A percentile compares a stretch with the other conserved stretches of the same genome.
phyloP scores from a whole-genome alignment of 129 eudicot genomes.

The Escallonia herrerae region DNA sequence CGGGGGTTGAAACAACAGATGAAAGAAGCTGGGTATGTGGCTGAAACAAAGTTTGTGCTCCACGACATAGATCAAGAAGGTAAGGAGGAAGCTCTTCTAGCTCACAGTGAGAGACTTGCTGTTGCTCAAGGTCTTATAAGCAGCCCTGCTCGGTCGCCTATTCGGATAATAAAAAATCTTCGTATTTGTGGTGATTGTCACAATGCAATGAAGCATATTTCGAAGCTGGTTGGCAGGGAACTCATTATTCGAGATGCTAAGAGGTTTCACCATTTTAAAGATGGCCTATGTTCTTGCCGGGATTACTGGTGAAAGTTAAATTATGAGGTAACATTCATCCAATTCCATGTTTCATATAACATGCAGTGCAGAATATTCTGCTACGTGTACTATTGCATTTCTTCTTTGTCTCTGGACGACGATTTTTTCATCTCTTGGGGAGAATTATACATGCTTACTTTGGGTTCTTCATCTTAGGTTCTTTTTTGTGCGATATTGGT shows the following conservation, averaged over 20 bases:
- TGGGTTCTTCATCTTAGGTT: too few relatives aligned
- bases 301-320: constrained; percentile 33
- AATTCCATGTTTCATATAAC: too few relatives aligned
- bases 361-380: too few relatives aligned
- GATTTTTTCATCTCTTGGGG: too few relatives aligned
- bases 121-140: constrained; percentile 29
- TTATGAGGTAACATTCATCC: not conserved
- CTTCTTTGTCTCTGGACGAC: too few relatives aligned
- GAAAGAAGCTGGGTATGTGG: constrained; percentile 41
- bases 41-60: constrained; percentile 36
- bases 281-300: constrained; percentile 34
- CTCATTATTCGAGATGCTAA: constrained; percentile 35
- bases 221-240: constrained; percentile 36
- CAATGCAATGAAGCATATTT: constrained; percentile 33
- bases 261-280: constrained; percentile 38
- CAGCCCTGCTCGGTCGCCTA: constrained; percentile 28
- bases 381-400: too few relatives aligned
- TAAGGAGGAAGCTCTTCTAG: constrained; percentile 38
- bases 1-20: constrained; percentile 35
- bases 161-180: constrained; percentile 37
- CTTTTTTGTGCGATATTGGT: too few relatives aligned
- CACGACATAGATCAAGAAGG: constrained; percentile 41
- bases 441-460: too few relatives aligned
- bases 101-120: constrained; percentile 48
- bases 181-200: constrained; percentile 47